Conservation (phyloP, 1,284 basidiomycete genomes). For the Stygiomarasmius scandens region DNA sequence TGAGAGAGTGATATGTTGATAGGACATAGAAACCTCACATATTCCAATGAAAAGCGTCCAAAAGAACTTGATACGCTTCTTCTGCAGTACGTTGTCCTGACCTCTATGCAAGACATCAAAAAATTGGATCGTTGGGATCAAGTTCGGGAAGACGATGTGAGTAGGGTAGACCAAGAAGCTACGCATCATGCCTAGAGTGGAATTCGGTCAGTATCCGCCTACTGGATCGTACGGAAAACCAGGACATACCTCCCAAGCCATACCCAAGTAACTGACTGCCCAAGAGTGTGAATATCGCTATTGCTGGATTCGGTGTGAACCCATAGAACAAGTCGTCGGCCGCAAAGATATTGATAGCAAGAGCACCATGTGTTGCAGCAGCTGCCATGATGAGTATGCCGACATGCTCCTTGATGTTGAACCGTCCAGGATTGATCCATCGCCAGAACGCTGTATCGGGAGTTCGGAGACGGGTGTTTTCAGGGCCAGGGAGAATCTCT, state of each 20-base stretch:
- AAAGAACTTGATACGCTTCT: slow-evolving; percentile 46
- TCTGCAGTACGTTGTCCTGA: slow-evolving; percentile 20
- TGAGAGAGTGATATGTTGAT: background rate
- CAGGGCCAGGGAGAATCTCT: slow-evolving; percentile 38
- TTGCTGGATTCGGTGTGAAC: slow-evolving; percentile 36
- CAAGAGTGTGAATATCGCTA: slow-evolving; percentile 40
- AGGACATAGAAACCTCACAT: slow-evolving; percentile 20
- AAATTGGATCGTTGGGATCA: slow-evolving; percentile 36
- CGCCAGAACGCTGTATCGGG: slow-evolving; percentile 39
- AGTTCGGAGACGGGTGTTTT: slow-evolving; percentile 24
- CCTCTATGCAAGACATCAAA: slow-evolving; percentile 19
- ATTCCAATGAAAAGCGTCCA: slow-evolving; percentile 46
- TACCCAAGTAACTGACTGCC: slow-evolving; percentile 47
- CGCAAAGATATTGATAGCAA: slow-evolving; percentile 45
- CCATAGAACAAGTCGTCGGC: slow-evolving; percentile 41
- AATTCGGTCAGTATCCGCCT: too few species aligned
- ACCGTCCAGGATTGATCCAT: slow-evolving; percentile 36
- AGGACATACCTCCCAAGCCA: slow-evolving; percentile 30
- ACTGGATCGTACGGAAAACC: too few species aligned
- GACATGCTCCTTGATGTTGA: slow-evolving; percentile 72
- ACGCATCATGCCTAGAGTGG: slow-evolving; percentile 19
- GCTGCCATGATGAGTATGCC: slow-evolving; percentile 76
- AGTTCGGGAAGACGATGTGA: slow-evolving; percentile 27
- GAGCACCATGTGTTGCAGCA: slow-evolving; percentile 40
- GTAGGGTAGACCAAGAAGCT: slow-evolving; percentile 31